Conservation (phyloP, 2,329 filamentous ascomycete genomes). For the Ilyonectria destructans region DNA sequence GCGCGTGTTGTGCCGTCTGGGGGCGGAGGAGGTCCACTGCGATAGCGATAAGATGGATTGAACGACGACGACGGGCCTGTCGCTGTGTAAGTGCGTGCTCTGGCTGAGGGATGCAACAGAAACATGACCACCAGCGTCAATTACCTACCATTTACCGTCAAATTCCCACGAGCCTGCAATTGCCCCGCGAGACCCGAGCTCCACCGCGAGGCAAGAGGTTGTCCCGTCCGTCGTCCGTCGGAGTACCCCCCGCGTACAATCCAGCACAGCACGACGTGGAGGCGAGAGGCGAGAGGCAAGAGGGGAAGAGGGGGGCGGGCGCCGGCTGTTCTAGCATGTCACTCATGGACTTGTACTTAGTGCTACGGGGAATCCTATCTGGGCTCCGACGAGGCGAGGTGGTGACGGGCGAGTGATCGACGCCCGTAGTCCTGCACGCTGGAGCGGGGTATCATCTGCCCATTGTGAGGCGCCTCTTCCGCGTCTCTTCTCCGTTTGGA, state of each 20-base stretch:
- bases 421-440: slow-evolving; percentile 14
- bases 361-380: not conserved
- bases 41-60: slow-evolving; percentile 42
- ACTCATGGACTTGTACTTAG: slow-evolving; percentile 16
- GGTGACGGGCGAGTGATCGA: slow-evolving; percentile 11
- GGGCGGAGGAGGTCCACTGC: slow-evolving; percentile 15
- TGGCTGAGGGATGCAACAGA: not conserved
- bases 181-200: no score
- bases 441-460: slow-evolving; percentile 14
- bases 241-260: not conserved
- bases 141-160: not conserved
- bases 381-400: not conserved
- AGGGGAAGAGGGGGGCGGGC: slow-evolving; percentile 1
- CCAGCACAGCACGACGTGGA: slow-evolving; percentile 6
- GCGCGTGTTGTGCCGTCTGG: not conserved
- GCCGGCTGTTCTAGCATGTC: slow-evolving; percentile 16
- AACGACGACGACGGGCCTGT: slow-evolving; percentile 21
- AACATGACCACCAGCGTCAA: not conserved
- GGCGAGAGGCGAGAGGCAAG: not conserved
- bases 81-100: slow-evolving; percentile 20
- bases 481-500: not conserved
- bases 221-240: not conserved
- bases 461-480: not conserved
- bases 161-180: no score
- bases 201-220: not conserved